These are phyloP conservation scores for Aspergillus oerlinghausenensis DNA, from an alignment of 2,329 filamentous ascomycete species.

Conservation along the genomic window DNA sequence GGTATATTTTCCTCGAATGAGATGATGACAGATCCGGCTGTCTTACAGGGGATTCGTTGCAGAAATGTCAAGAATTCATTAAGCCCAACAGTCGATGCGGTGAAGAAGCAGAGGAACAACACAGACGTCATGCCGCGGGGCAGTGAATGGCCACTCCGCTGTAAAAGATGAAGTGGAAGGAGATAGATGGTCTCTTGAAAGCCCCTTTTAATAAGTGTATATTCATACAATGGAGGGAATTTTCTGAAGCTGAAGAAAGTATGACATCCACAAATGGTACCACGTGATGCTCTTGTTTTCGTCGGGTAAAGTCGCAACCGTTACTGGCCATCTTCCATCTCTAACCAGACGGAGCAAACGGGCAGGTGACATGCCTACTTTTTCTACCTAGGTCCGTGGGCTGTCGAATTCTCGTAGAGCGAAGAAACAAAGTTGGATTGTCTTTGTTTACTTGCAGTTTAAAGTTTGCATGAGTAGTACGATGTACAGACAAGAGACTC, in stretches of 20 bases:
- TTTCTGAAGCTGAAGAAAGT: not conserved
- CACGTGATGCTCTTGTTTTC: conserved; percentile 20
- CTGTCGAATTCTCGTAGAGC: not conserved
- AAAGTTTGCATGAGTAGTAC: not conserved
- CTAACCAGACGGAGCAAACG: not conserved
- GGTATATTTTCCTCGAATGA: conserved; percentile 1
- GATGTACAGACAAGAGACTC: not conserved
- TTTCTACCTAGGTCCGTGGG: not conserved
- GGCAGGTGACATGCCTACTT: not conserved
- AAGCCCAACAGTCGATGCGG: conserved; percentile 19
- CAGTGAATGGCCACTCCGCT: conserved; percentile 6
- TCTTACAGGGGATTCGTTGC: conserved; percentile 6
- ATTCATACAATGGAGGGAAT: not conserved
- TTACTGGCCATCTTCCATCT: not conserved
- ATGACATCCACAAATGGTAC: conserved; percentile 3
- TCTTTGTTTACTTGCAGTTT: not conserved
- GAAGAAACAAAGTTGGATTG: not conserved
- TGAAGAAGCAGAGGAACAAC: conserved; percentile 16
- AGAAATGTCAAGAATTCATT: conserved; percentile 5
- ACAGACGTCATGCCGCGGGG: conserved; percentile 23
- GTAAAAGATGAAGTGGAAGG: not conserved
- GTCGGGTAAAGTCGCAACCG: conserved; percentile 19
- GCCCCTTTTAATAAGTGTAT: not conserved
- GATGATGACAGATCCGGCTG: conserved; percentile 19
- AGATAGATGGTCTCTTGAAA: not conserved